Conservation (phyloP, 306 rosid genomes). For the Pyrus betulifolia region DNA sequence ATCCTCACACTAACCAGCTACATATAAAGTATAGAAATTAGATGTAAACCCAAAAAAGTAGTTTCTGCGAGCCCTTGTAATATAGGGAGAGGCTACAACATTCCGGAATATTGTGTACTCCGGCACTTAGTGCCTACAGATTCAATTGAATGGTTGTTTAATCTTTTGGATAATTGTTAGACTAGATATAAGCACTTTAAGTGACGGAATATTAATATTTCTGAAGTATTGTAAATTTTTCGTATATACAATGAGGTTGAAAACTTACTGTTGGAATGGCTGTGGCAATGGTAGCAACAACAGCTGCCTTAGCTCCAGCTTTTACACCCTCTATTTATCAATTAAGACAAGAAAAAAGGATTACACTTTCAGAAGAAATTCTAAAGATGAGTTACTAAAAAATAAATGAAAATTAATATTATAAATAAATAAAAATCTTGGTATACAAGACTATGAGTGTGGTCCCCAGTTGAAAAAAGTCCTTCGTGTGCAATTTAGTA, state of each 20-base stretch:
- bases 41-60: not conserved
- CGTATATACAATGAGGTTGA: not conserved
- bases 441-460: not conserved
- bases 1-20: constrained; percentile 85
- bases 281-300: constrained; percentile 65
- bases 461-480: not conserved
- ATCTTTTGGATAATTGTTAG: too few species aligned
- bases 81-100: too few species aligned
- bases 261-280: constrained; percentile 81
- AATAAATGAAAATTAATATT: not conserved
- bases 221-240: not conserved
- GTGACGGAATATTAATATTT: too few species aligned
- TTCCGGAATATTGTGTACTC: too few species aligned
- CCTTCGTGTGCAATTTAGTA: not conserved
- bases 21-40: constrained; percentile 1
- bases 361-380: not conserved
- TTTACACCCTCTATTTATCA: constrained; percentile 72
- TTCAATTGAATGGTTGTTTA: too few species aligned
- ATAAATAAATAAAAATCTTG: not conserved
- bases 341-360: not conserved
- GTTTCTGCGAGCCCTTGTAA: too few species aligned
- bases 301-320: constrained; percentile 94
- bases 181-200: too few species aligned
- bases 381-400: not conserved
- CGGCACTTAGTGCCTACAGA: too few species aligned